These are phyloP conservation scores for Misopates orontium DNA, from an alignment of 257 asterid species.

Conservation along the genomic window DNA sequence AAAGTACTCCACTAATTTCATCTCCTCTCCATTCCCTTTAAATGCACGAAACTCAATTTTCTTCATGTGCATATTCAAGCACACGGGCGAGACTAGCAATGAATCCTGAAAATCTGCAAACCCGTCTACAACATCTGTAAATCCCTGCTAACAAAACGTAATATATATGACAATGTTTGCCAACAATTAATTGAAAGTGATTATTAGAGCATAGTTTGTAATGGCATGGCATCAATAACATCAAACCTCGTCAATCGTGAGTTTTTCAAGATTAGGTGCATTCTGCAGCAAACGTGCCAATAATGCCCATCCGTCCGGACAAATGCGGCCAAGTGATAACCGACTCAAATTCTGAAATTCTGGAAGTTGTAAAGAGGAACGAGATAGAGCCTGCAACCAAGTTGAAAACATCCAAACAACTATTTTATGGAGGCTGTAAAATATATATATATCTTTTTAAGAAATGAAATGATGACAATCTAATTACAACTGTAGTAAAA, in stretches of 20 bases:
- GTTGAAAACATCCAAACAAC: neutral
- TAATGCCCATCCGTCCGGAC: neutral
- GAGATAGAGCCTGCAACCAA: constrained; percentile 1
- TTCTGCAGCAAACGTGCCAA: neutral
- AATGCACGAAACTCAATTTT: no score
- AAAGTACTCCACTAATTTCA: no score
- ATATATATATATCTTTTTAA: no score
- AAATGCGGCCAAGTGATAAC: neutral
- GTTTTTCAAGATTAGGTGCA: constrained; percentile 11
- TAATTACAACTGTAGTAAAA: neutral
- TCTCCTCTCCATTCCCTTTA: no score
- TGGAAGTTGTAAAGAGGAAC: neutral
- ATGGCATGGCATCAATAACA: no score
- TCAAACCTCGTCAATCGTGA: no score
- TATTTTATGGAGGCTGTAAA: neutral
- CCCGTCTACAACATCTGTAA: neutral
- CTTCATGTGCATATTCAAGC: no score
- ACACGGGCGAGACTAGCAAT: no score
- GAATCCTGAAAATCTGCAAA: neutral
- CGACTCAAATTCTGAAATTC: neutral
- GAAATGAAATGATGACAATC: neutral
- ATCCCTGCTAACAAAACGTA: neutral
- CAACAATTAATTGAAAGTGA: no score
- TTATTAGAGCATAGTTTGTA: no score
- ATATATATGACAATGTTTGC: no score